A percentile compares a stretch with the other conserved stretches of the same genome.
Evolutionary conservation across 2,329 filamentous ascomycete genomes (phyloP).

Genomic region (Eutypella sp.): DNA sequence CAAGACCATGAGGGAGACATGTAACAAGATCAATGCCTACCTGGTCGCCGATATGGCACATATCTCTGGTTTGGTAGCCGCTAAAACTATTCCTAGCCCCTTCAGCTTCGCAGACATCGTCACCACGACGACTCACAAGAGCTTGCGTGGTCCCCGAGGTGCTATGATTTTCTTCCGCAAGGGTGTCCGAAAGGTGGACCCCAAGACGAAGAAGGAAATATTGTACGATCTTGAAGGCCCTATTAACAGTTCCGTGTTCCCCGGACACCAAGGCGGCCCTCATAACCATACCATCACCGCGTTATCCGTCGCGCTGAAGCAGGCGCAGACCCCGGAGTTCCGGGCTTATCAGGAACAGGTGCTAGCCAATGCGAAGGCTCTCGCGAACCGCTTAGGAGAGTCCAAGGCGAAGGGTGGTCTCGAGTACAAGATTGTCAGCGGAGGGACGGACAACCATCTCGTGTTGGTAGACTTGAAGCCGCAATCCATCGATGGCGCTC

Average conservation of each 20-base stretch:
- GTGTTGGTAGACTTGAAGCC: constrained; percentile 89
- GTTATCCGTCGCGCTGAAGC: constrained; percentile 87
- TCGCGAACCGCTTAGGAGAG: constrained; percentile 63
- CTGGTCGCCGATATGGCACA: constrained; percentile 95
- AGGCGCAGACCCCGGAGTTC: constrained; percentile 86
- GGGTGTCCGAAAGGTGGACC: constrained; percentile 75
- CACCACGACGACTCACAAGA: constrained; percentile 98
- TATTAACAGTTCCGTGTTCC: constrained; percentile 96
- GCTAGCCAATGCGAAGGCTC: constrained; percentile 82
- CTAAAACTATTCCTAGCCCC: constrained; percentile 83
- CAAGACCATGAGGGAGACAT: constrained; percentile 82
- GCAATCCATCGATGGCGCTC: constrained; percentile 79
- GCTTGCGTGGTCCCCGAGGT: constrained; percentile 85
- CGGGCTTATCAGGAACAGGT: constrained; percentile 88
- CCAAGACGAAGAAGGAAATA: constrained; percentile 80
- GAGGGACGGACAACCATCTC: constrained; percentile 96
- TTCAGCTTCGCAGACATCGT: constrained; percentile 91
- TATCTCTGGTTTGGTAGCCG: constrained; percentile 89
- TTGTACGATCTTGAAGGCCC: constrained; percentile 86
- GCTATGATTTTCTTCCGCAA: constrained; percentile 99
- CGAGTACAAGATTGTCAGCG: constrained; percentile 85
- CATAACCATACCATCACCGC: constrained; percentile 99
- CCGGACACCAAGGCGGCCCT: constrained; percentile 93
- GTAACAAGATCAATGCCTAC: constrained; percentile 88
- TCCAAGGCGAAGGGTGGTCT: constrained; percentile 70